Conservation (phyloP, 2,329 filamentous ascomycete species). For the Diaporthe longicolla region DNA sequence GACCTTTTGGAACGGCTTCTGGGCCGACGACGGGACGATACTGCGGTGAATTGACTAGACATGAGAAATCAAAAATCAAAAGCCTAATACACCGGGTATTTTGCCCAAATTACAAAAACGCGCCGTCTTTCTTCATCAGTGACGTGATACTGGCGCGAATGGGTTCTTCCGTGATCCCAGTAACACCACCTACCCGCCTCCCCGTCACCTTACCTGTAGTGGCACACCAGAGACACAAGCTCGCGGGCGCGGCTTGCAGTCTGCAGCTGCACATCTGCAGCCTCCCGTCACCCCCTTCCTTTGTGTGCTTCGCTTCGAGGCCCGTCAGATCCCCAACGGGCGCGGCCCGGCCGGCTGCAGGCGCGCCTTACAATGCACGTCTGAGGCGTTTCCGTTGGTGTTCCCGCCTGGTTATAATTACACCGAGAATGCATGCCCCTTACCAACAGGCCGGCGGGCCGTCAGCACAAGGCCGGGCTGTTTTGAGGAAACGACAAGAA, state of each 20-base stretch:
- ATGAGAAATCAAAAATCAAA: conserved; percentile 9
- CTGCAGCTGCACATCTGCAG: conserved; percentile 8
- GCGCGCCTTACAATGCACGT: background rate
- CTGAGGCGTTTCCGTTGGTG: background rate
- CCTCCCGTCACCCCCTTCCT: background rate
- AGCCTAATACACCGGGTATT: conserved; percentile 16
- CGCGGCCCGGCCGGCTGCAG: conserved; percentile 8
- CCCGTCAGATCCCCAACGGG: conserved; percentile 3
- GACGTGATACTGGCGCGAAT: background rate
- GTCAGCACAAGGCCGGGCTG: background rate
- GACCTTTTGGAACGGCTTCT: conserved; percentile 31
- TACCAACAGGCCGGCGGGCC: background rate
- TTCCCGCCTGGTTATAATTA: background rate
- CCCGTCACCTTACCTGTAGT: background rate
- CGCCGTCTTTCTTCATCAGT: no score
- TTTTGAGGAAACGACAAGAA: background rate
- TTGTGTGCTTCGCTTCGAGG: background rate
- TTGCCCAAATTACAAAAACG: background rate
- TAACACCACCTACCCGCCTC: background rate
- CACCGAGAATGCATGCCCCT: no score
- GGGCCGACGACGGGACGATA: conserved; percentile 26
- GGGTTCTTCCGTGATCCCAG: background rate
- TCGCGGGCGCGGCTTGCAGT: no score
- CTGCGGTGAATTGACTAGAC: conserved; percentile 12
- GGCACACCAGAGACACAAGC: background rate